Evolutionary conservation across 2,329 filamentous ascomycete genomes (phyloP).

Genomic region (Apiospora arundinis): DNA sequence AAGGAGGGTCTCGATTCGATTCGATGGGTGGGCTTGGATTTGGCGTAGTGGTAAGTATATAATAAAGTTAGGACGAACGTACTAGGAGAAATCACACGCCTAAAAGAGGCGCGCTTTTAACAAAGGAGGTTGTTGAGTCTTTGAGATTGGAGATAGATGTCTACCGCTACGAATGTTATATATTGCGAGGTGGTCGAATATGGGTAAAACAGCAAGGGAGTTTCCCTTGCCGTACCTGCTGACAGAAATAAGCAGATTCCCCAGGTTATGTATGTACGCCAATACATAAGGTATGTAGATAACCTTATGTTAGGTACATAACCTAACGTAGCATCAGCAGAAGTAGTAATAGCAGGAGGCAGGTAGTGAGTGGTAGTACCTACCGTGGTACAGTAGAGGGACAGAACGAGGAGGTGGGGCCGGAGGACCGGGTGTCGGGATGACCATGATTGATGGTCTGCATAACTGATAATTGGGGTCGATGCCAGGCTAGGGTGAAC

Average conservation of each 20-base stretch:
- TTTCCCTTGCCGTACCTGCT: neutral
- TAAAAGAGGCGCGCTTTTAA: neutral
- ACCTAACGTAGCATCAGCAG: neutral
- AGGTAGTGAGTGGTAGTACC: neutral
- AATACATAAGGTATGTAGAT: neutral
- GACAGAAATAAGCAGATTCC: neutral
- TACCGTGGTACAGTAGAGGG: neutral
- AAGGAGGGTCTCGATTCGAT: neutral
- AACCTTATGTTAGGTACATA: neutral
- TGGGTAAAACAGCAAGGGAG: neutral
- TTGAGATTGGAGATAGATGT: too few species aligned
- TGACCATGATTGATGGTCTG: neutral
- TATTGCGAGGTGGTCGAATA: neutral
- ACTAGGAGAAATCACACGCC: neutral
- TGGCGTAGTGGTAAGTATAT: neutral
- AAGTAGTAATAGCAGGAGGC: neutral
- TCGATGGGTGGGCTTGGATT: neutral
- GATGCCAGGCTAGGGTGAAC: neutral
- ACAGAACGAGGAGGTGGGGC: neutral
- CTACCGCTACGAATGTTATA: neutral
- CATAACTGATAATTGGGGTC: constrained; percentile 11
- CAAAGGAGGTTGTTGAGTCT: neutral
- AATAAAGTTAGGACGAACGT: neutral
- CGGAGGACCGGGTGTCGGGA: constrained; percentile 5
- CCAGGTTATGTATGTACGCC: neutral